A percentile compares a stretch with the other conserved stretches of the same genome.
Conservation (phyloP, 495 filamentous ascomycete species). For the Lasiosphaeria miniovina region DNA sequence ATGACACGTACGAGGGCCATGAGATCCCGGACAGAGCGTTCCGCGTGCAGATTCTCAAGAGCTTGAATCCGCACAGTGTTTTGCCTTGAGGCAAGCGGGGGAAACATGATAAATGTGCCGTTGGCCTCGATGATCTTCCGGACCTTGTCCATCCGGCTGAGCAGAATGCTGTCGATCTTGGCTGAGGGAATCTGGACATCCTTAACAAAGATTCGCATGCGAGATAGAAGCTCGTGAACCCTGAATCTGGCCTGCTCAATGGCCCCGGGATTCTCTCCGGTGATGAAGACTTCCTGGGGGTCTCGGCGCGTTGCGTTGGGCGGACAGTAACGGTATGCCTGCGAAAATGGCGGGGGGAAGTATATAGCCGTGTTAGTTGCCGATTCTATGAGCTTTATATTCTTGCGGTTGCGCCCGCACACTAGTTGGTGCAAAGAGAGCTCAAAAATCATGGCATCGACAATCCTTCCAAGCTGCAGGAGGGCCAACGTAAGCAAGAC, state of each 20-base stretch:
- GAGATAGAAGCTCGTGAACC: constrained; percentile 72
- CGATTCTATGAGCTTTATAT: constrained; percentile 95
- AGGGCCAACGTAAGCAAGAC: constrained; percentile 6
- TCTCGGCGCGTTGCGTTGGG: constrained; percentile 73
- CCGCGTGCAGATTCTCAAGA: constrained; percentile 85
- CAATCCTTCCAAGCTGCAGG: constrained; percentile 74
- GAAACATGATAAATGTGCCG: constrained; percentile 88
- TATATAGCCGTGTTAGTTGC: constrained; percentile 93
- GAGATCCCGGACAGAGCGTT: constrained; percentile 88
- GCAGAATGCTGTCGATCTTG: constrained; percentile 91
- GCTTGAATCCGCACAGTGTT: constrained; percentile 84
- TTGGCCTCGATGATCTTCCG: constrained; percentile 97
- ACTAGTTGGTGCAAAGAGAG: constrained; percentile 83
- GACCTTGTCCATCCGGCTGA: constrained; percentile 90
- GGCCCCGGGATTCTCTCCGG: constrained; percentile 73
- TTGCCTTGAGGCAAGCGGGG: constrained; percentile 75
- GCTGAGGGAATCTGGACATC: constrained; percentile 78
- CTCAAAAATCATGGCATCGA: constrained; percentile 80
- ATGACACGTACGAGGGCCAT: constrained; percentile 74
- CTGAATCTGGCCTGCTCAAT: constrained; percentile 85
- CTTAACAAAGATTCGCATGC: constrained; percentile 84
- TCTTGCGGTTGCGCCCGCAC: constrained; percentile 88
- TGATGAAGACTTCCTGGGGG: constrained; percentile 89
- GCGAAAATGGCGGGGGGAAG: constrained; percentile 90
- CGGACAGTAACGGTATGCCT: constrained; percentile 83